Evolutionary conservation across 108 stramenopile genomes (phyloP).

Genomic region (Nitzschia sp.): DNA sequence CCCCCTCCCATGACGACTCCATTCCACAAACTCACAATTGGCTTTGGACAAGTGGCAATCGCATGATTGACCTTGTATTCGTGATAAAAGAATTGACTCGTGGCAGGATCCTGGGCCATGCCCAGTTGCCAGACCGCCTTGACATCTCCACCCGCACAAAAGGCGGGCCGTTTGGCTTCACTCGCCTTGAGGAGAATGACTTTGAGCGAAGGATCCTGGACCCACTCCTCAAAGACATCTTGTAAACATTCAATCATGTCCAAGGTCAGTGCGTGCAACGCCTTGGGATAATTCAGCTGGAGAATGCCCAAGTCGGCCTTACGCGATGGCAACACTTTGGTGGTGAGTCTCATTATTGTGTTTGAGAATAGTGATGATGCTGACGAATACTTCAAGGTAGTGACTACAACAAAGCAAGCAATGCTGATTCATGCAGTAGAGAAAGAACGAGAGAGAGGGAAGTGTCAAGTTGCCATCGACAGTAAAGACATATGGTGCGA

Average conservation of each 20-base stretch:
- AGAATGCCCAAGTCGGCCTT: slow-evolving; percentile 64
- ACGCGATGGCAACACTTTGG: slow-evolving; percentile 70
- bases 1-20: slow-evolving; percentile 99
- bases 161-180: slow-evolving; percentile 56
- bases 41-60: slow-evolving; percentile 55
- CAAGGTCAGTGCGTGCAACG: slow-evolving; percentile 58
- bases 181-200: slow-evolving; percentile 62
- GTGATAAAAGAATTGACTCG: slow-evolving; percentile 80
- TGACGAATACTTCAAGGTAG: too few species aligned
- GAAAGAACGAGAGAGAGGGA: too few species aligned
- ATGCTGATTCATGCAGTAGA: too few species aligned
- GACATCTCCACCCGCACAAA: slow-evolving; percentile 97
- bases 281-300: slow-evolving; percentile 70
- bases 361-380: too few species aligned
- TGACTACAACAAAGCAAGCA: too few species aligned
- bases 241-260: slow-evolving; percentile 63
- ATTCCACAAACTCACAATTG: slow-evolving; percentile 93
- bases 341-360: slow-evolving; percentile 47
- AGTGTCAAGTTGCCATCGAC: too few species aligned
- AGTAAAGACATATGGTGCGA: too few species aligned
- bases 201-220: slow-evolving; percentile 27
- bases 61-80: slow-evolving; percentile 89
- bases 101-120: slow-evolving; percentile 13
- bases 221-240: slow-evolving; percentile 63
- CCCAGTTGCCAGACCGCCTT: slow-evolving; percentile 69